These are phyloP conservation scores for Acanthamoeba healyi DNA, from an alignment of 208 protist species.

Conservation along the genomic window DNA sequence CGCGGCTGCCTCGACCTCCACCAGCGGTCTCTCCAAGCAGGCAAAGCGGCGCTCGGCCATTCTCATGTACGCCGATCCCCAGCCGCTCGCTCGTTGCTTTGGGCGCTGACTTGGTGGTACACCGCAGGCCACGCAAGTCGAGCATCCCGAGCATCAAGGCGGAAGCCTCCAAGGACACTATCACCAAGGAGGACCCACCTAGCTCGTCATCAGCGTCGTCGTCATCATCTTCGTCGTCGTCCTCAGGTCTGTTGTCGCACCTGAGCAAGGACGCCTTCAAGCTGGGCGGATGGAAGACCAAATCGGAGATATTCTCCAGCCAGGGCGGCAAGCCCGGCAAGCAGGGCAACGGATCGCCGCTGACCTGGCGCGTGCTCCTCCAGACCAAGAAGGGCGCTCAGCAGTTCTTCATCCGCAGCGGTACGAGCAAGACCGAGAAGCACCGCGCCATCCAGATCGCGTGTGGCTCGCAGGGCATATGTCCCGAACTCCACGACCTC, in stretches of 20 bases:
- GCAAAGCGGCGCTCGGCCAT: conserved; percentile 4
- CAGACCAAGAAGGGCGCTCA: conserved; percentile 26
- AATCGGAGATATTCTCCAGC: conserved; percentile 14
- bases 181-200: not conserved
- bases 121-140: not conserved
- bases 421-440: conserved; percentile 27
- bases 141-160: not conserved
- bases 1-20: not conserved
- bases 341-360: not conserved
- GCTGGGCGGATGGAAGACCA: conserved; percentile 27
- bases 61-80: not conserved
- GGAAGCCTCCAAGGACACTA: not conserved
- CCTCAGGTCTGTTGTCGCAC: not conserved
- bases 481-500: conserved; percentile 13
- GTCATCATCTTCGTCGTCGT: not conserved
- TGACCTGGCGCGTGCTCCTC: not conserved
- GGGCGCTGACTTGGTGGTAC: not conserved
- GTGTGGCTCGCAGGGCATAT: conserved; percentile 12
- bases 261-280: conserved; percentile 14
- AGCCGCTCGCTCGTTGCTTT: not conserved
- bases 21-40: not conserved
- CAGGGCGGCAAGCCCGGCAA: not conserved
- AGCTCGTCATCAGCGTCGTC: not conserved
- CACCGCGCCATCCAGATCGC: conserved; percentile 3
- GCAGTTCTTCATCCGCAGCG: conserved; percentile 55